These are phyloP conservation scores for Calocybe indica DNA, from an alignment of 768 basidiomycete genomes.

Conservation along the genomic window DNA sequence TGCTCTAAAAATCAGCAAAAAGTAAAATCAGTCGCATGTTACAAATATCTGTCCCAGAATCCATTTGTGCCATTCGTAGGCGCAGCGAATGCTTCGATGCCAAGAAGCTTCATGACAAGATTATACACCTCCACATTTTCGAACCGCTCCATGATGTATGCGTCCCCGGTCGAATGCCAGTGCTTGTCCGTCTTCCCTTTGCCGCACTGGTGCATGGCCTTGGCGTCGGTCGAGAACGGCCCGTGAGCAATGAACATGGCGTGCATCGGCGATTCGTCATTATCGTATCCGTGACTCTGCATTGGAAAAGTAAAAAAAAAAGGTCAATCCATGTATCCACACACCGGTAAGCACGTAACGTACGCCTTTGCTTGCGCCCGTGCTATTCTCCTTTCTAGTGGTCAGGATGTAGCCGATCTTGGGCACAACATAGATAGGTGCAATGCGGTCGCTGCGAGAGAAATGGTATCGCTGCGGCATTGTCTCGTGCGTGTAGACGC, in stretches of 20 bases:
- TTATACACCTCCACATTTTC: conserved; percentile 83
- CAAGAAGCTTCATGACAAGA: conserved; percentile 71
- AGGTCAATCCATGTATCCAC: not conserved
- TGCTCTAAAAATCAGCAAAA: not conserved
- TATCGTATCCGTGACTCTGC: conserved; percentile 91
- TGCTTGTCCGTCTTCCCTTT: conserved; percentile 29
- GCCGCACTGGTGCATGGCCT: conserved; percentile 41
- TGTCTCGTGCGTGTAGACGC: conserved; percentile 71
- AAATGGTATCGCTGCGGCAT: conserved; percentile 86
- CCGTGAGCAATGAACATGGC: conserved; percentile 92
- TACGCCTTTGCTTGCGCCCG: conserved; percentile 72
- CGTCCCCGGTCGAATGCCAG: conserved; percentile 64
- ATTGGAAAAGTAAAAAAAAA: not conserved
- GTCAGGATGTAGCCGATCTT: conserved; percentile 77
- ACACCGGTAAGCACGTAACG: conserved; percentile 17
- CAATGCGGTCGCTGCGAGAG: conserved; percentile 65
- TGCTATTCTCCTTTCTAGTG: conserved; percentile 50
- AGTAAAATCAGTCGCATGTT: conserved; percentile 3
- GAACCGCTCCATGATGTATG: conserved; percentile 79
- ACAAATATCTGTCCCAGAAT: conserved; percentile 83
- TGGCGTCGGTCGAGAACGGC: conserved; percentile 71
- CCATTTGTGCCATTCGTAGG: conserved; percentile 70
- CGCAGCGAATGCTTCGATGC: conserved; percentile 49
- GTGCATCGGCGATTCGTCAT: conserved; percentile 68
- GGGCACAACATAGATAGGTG: conserved; percentile 83